A percentile compares a stretch with the other conserved stretches of the same genome.
phyloP scores from a whole-genome alignment of 768 basidiomycete species.

The Phlebiopsis gigantea region DNA sequence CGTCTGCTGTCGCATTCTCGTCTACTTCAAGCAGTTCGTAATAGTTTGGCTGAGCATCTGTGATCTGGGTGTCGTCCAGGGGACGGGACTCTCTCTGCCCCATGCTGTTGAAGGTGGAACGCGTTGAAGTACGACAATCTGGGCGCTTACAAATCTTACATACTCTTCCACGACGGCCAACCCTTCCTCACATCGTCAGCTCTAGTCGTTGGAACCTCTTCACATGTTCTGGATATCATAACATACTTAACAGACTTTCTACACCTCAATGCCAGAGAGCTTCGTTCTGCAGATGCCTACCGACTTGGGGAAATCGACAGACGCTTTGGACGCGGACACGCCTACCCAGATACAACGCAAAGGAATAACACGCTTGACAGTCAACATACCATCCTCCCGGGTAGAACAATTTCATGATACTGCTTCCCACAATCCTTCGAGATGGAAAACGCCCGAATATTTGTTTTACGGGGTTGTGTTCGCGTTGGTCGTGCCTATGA shows the following conservation, averaged over 20 bases:
- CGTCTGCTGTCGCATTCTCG: slow-evolving; percentile 78
- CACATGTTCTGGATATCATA: neutral
- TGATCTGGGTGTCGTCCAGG: slow-evolving; percentile 7
- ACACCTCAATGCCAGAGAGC: slow-evolving; percentile 17
- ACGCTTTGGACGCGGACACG: slow-evolving; percentile 19
- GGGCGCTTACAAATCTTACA: neutral
- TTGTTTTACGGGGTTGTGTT: slow-evolving; percentile 64
- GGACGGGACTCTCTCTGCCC: neutral
- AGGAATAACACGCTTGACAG: slow-evolving; percentile 46
- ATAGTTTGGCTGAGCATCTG: slow-evolving; percentile 50
- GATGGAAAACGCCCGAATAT: slow-evolving; percentile 85
- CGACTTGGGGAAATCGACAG: slow-evolving; percentile 15
- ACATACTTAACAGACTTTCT: neutral
- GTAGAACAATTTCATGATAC: slow-evolving; percentile 22
- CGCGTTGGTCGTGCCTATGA: slow-evolving; percentile 56
- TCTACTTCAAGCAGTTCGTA: slow-evolving; percentile 78
- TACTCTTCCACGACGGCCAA: neutral
- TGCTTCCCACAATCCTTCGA: slow-evolving; percentile 32
- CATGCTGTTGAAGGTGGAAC: neutral
- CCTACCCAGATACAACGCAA: slow-evolving; percentile 10
- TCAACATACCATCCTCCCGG: slow-evolving; percentile 45
- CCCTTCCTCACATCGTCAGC: neutral
- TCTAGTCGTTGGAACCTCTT: neutral
- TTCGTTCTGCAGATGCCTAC: slow-evolving; percentile 25
- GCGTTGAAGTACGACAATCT: neutral